Percentiles rank a stretch among this genome's conserved stretches.
Evolutionary conservation across 257 asterid species (phyloP).

Genomic region (Jaltomata sinuosa): DNA sequence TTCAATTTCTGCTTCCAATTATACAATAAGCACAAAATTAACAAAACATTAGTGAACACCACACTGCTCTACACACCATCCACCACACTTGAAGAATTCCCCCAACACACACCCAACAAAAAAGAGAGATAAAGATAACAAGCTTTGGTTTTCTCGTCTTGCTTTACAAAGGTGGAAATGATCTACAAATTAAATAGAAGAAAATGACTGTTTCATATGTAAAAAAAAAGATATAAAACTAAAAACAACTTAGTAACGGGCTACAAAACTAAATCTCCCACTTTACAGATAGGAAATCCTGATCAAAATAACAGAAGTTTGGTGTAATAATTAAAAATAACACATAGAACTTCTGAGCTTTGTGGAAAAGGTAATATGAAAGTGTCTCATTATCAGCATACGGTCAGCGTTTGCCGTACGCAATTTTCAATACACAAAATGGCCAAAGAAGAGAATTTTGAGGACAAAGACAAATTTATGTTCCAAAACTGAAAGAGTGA

Average conservation of each 20-base stretch:
- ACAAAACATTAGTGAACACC: too few relatives aligned
- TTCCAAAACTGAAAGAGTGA: neutral
- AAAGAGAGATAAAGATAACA: neutral
- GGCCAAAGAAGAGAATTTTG: neutral
- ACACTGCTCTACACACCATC: too few relatives aligned
- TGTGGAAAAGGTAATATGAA: too few relatives aligned
- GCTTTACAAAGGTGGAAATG: neutral
- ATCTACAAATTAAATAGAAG: too few relatives aligned
- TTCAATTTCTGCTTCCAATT: slow-evolving; percentile 44
- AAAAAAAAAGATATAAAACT: too few relatives aligned
- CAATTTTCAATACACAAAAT: neutral
- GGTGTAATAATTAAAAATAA: neutral
- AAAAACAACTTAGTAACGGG: too few relatives aligned
- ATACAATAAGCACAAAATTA: neutral
- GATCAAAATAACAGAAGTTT: neutral
- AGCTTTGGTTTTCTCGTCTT: neutral
- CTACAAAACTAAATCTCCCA: too few relatives aligned
- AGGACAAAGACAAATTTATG: neutral
- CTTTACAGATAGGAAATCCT: neutral
- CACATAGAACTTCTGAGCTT: neutral
- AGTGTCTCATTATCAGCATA: too few relatives aligned
- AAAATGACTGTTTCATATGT: too few relatives aligned
- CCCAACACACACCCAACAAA: neutral
- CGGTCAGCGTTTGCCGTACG: neutral
- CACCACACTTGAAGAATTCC: neutral